Conservation (phyloP, 306 rosid genomes). For the Lablab purpureus region DNA sequence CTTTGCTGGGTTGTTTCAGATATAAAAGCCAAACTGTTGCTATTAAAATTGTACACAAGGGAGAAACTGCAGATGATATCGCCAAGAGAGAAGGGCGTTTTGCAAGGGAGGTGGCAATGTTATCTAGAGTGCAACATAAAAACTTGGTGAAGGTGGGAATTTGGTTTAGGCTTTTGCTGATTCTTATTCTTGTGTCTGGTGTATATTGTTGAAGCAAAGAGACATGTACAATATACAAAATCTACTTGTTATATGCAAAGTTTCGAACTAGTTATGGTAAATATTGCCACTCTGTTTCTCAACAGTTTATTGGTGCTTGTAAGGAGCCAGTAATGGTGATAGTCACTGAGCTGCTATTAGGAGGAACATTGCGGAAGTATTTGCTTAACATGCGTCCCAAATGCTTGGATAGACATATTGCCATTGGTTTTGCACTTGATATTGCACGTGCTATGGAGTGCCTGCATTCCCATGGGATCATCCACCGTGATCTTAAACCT, state of each 20-base stretch:
- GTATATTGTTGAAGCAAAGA: constrained; percentile 36
- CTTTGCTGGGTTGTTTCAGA: constrained; percentile 55
- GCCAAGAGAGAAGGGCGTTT: constrained; percentile 79
- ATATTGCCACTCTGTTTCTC: constrained; percentile 46
- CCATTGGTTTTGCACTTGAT: constrained; percentile 87
- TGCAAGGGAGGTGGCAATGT: constrained; percentile 92
- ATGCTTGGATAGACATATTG: constrained; percentile 81
- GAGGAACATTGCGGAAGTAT: constrained; percentile 89
- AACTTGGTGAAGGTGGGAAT: constrained; percentile 85
- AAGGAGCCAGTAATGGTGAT: constrained; percentile 94
- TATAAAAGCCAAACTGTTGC: constrained; percentile 90
- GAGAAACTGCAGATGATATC: constrained; percentile 80
- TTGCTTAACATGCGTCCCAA: constrained; percentile 81
- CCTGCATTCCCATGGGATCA: constrained; percentile 93
- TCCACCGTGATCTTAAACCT: constrained; percentile 95
- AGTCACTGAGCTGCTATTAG: constrained; percentile 89
- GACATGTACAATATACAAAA: constrained; percentile 1
- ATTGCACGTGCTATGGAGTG: constrained; percentile 98
- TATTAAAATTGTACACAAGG: constrained; percentile 80
- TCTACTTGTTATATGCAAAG: constrained; percentile 42
- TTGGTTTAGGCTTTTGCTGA: constrained; percentile 41
- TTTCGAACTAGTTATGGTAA: constrained; percentile 43
- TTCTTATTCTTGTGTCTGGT: constrained; percentile 32
- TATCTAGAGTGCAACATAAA: constrained; percentile 91
- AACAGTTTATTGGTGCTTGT: constrained; percentile 94